These are phyloP conservation scores for Fragaria vesca DNA, from an alignment of 306 rosid species.

Conservation along the genomic window DNA sequence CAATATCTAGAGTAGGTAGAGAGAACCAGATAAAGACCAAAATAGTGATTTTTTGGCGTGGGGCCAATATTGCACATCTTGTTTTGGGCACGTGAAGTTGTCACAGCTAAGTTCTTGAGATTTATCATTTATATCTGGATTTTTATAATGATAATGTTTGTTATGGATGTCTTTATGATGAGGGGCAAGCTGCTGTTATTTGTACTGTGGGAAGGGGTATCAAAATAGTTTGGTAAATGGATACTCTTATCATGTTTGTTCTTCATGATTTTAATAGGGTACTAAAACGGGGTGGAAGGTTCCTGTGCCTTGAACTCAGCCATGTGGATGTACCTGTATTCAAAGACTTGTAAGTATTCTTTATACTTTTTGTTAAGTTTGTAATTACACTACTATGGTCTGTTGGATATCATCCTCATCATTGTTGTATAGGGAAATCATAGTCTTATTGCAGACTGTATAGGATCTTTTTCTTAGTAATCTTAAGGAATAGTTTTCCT, in stretches of 20 bases:
- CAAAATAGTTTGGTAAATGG: background rate
- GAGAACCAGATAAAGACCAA: background rate
- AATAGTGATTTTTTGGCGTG: background rate
- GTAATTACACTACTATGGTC: background rate
- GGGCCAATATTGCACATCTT: background rate
- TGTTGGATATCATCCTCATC: background rate
- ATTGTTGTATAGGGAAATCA: background rate
- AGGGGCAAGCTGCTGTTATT: background rate
- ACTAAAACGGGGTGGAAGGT: slow-evolving; percentile 85
- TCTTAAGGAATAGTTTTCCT: background rate
- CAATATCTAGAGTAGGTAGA: background rate
- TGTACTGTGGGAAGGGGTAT: background rate
- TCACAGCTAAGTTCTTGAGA: background rate
- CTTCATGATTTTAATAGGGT: slow-evolving; percentile 48
- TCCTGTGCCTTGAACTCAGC: slow-evolving; percentile 94
- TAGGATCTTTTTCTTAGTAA: background rate
- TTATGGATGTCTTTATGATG: background rate
- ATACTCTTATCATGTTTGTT: background rate
- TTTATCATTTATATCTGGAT: background rate
- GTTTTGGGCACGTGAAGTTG: background rate
- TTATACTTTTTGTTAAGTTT: slow-evolving; percentile 7
- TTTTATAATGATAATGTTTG: background rate
- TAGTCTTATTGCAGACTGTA: background rate
- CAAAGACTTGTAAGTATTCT: slow-evolving; percentile 77
- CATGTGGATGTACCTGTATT: slow-evolving; percentile 76